Conservation (phyloP, 2,329 filamentous ascomycete species). For the Fusarium temperatum region DNA sequence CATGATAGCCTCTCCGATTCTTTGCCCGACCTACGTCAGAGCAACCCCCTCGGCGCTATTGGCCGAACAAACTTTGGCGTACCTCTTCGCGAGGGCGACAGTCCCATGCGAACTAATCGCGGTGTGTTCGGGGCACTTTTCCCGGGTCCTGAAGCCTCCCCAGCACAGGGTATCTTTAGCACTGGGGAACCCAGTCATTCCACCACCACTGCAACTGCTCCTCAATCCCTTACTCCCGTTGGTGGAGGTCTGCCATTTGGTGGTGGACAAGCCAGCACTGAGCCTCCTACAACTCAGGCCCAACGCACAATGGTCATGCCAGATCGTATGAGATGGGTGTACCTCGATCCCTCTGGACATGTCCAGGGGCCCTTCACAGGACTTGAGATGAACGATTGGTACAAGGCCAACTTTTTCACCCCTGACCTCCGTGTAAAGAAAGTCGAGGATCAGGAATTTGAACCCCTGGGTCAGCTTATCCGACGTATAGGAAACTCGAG, state of each 20-base stretch:
- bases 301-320: constrained; percentile 96
- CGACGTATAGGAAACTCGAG: constrained; percentile 95
- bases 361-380: constrained; percentile 96
- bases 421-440: constrained; percentile 95
- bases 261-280: constrained; percentile 48
- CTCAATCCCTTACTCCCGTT: constrained; percentile 50
- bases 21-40: constrained; percentile 67
- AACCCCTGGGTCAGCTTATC: constrained; percentile 93
- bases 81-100: constrained; percentile 65
- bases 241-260: constrained; percentile 49
- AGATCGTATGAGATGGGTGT: constrained; percentile 98
- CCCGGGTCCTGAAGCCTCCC: constrained; percentile 47
- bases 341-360: constrained; percentile 91
- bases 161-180: constrained; percentile 50
- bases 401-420: constrained; percentile 97
- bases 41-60: constrained; percentile 72
- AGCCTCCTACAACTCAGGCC: constrained; percentile 72
- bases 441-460: constrained; percentile 91
- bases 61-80: constrained; percentile 68
- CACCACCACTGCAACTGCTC: constrained; percentile 43
- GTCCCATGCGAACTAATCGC: constrained; percentile 64
- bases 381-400: constrained; percentile 99
- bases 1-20: constrained; percentile 68
- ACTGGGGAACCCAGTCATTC: constrained; percentile 51
- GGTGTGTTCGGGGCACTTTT: constrained; percentile 66